Evolutionary conservation across 768 basidiomycete genomes (phyloP), one percentile per base, ranked within the genome.

Genomic region (Arthromyces matolae): DNA sequence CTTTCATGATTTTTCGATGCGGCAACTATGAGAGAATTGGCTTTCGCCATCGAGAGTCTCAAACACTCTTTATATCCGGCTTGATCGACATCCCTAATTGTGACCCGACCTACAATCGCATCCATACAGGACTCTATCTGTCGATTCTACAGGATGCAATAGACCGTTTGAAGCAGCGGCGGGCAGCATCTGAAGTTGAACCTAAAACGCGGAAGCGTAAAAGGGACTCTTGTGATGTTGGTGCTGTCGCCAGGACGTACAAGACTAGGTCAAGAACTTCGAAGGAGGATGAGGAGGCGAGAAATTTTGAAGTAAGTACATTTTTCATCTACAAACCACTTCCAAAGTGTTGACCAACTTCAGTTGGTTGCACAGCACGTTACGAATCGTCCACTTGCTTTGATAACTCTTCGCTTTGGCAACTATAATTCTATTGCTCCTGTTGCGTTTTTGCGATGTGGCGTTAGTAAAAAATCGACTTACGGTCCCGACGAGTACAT

Each of bases 1-100:
- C n/a, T n/a, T 51, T 58, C 20, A 53, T 61, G 3, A 32, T 61
- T 14, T 54, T 61, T 12, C 46, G 52, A 23, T 60, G 56, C 23
- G 54, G 60, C 3, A 7, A n/a, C 16, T 45, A 25, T 41, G 58
- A 60, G 39, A 38, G 43, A 22, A 58, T 58, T 7, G 51, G 33
- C 3, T 44, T 60, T 28, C 58, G 56, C 19, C 51, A 60, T 12
- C 58, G 58, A 20, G 23, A 24, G 10, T 56, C 25, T 8, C 58
- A 60, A 34, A 61, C 56, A 1, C 34, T 61, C 3, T 59, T 45
- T 27, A 29, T 61, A 2, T 60, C 61, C 1, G 45, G 51, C 7
- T 45, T 59, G 1, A 54, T 61, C 22, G 47, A 60, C 33, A 18
- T 51, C 12, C 9, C 31, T n/a, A 27, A 36, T 5, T 50, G 50